Conservation (phyloP, 2,329 filamentous ascomycete species). For the Acrocalymma vagum region DNA sequence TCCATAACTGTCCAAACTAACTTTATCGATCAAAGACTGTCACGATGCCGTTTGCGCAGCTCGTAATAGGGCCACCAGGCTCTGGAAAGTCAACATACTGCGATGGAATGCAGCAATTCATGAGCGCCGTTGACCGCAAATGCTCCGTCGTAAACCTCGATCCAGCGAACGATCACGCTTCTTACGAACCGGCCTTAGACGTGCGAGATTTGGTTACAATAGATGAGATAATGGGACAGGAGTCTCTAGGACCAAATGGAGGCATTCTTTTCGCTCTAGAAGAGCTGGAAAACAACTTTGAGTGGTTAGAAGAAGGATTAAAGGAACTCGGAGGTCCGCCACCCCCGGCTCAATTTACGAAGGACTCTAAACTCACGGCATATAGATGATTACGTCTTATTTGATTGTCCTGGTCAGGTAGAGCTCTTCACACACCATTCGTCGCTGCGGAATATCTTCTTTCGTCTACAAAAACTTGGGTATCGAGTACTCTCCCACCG, state of each 20-base stretch:
- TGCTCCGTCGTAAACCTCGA: conserved; percentile 97
- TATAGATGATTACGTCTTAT: conserved; percentile 86
- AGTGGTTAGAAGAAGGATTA: conserved; percentile 86
- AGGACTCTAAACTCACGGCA: too few species aligned
- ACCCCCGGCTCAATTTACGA: too few species aligned
- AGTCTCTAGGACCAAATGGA: conserved; percentile 90
- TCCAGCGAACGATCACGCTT: conserved; percentile 92
- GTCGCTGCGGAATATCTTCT: conserved; percentile 90
- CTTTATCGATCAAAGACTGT: conserved; percentile 7
- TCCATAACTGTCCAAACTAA: conserved; percentile 12
- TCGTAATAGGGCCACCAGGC: conserved; percentile 93
- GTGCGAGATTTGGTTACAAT: conserved; percentile 88
- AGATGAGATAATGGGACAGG: conserved; percentile 93
- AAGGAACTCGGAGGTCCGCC: conserved; percentile 71
- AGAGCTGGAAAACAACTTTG: conserved; percentile 91
- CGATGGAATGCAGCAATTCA: conserved; percentile 99
- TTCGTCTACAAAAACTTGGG: conserved; percentile 86
- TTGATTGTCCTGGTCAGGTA: conserved; percentile 96
- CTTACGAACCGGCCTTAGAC: conserved; percentile 88
- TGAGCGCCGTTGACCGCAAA: conserved; percentile 92
- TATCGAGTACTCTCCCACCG: conserved; percentile 76
- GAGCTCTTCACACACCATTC: conserved; percentile 97
- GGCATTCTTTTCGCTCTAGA: conserved; percentile 93
- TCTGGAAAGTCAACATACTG: conserved; percentile 98
- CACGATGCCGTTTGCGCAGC: conserved; percentile 71